A percentile compares a stretch with the other conserved stretches of the same genome.
These are phyloP conservation scores for Diaporthe destruens DNA, from an alignment of 2,329 filamentous ascomycete genomes.

Conservation along the genomic window DNA sequence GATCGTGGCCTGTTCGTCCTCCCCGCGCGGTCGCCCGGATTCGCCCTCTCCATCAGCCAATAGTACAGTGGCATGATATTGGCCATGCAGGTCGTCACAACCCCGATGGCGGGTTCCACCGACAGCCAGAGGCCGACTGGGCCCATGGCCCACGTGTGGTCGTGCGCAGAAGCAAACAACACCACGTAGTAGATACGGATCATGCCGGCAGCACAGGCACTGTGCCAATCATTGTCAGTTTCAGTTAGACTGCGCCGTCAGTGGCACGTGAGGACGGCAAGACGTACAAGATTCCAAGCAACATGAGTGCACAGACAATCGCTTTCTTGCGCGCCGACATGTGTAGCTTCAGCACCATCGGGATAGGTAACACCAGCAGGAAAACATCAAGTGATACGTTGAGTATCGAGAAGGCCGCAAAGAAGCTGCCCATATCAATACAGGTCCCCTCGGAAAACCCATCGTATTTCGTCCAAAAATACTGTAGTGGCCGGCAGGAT, in stretches of 20 bases:
- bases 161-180: conserved; percentile 16
- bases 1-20: conserved; percentile 29
- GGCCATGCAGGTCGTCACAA: conserved; percentile 17
- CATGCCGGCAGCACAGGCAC: conserved; percentile 28
- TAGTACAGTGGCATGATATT: conserved; percentile 29
- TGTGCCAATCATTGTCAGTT: conserved; percentile 12
- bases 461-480: conserved; percentile 8
- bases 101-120: conserved; percentile 29
- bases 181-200: conserved; percentile 25
- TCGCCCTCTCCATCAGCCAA: conserved; percentile 20
- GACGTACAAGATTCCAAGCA: conserved; percentile 26
- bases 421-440: background rate
- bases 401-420: conserved; percentile 3
- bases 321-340: conserved; percentile 20
- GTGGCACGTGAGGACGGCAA: background rate
- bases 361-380: conserved; percentile 2
- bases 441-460: conserved; percentile 5
- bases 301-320: conserved; percentile 19
- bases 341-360: conserved; percentile 11
- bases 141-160: conserved; percentile 30
- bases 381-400: conserved; percentile 17
- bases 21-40: background rate
- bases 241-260: background rate
- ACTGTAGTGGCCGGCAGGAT: conserved; percentile 1
- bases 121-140: conserved; percentile 28